A percentile compares a stretch with the other conserved stretches of the same genome.
Conservation (phyloP, 202 grass and related monocot genomes). For the Digitaria exilis region DNA sequence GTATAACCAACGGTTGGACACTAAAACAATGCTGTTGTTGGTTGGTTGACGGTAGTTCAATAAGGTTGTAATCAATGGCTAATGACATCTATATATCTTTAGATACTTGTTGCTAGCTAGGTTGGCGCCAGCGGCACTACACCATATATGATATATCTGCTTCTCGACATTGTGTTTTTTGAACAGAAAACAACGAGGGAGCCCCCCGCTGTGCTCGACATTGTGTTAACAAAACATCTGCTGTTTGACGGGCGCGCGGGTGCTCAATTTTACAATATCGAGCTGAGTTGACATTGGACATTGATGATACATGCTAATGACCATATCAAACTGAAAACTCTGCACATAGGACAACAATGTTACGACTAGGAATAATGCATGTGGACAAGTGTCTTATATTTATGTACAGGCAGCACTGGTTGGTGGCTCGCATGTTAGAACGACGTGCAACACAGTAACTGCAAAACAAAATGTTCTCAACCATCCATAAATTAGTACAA, state of each 20-base stretch:
- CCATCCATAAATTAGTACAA: background rate
- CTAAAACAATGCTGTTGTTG: background rate
- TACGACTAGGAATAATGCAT: background rate
- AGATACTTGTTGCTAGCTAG: background rate
- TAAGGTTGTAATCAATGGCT: background rate
- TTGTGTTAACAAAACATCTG: no score
- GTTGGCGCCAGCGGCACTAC: background rate
- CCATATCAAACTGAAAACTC: background rate
- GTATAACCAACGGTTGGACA: background rate
- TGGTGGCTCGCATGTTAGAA: background rate
- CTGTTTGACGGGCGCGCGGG: background rate
- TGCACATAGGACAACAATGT: background rate
- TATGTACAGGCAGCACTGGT: background rate
- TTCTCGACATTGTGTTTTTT: no score
- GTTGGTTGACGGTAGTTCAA: background rate
- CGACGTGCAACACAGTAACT: background rate
- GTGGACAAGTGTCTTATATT: background rate
- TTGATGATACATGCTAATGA: background rate
- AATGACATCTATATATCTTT: background rate
- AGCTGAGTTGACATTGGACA: background rate
- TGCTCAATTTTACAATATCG: background rate
- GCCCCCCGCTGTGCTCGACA: no score
- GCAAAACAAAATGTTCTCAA: background rate
- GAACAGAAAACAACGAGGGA: no score
- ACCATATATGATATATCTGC: background rate